Base-by-base conservation (phyloP, 371 early-diverging fungal genomes). In the Entomophthora muscae region DNA sequence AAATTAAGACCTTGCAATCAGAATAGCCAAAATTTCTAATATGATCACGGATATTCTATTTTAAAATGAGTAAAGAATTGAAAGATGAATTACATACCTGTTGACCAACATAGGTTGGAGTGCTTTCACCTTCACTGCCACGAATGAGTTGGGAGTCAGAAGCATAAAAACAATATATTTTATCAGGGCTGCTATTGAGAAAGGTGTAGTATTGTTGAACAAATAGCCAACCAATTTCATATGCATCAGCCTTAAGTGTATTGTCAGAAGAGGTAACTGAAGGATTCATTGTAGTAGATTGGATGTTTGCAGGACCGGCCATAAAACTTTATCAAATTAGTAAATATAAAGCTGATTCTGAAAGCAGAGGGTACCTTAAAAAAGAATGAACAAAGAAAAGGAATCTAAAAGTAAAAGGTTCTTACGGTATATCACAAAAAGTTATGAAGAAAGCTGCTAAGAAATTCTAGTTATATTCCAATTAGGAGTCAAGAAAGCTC, bases 121-220 rank as follows among this genome's bases (percentile, higher is more conserved):
- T 78, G 10, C 71, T 67, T 63, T 84, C 84, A 56, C 92, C 92
- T 77, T 96, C 95, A 55, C 73, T 73, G 32, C 95, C 96, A 70
- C 88, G 85, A 60, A 86, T 77, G 69, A 86, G 81, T 31, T 72
- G 73, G 12, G 93, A 91, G 67, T 88, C 80, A 65, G 81, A 82
- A 67, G 78, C 81, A 76, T 95, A 96, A 72, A 95, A 95, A 69
- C 78, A 81, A 76, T 93, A 88, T 31, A 96, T 81, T 53, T 80
- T 75, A 32, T 75, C 61, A 28, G 95, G 94, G 22, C 87, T 86
- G 72, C 85, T 86, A 81, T 88, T 89, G 70, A 96, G 67, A 69
- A 89, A 84, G 27, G 91, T 91, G 76, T 95, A 96, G 74, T 92
- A 96, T 70, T 95, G 88, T 70, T 91, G 89, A 63, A 93, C 94